Conservation (phyloP, 2,329 filamentous ascomycete genomes). For the Hymenoscyphus fructigenus region DNA sequence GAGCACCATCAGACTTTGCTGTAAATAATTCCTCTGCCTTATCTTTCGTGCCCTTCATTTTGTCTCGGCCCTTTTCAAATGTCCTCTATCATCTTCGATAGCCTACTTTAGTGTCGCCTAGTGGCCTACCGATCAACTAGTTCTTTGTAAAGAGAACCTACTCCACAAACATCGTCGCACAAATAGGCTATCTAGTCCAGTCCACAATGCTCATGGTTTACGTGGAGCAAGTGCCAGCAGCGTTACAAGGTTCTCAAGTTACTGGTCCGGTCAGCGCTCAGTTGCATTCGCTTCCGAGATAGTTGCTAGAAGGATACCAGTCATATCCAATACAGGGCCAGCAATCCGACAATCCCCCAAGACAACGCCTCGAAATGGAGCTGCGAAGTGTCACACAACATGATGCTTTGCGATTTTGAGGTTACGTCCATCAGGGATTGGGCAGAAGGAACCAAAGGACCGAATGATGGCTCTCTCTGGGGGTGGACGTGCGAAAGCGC, state of each 20-base stretch:
- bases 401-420: neutral
- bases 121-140: neutral
- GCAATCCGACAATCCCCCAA: neutral
- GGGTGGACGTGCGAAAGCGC: neutral
- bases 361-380: neutral
- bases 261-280: neutral
- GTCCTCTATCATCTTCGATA: neutral
- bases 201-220: neutral
- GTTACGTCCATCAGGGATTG: neutral
- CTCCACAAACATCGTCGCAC: neutral
- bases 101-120: neutral
- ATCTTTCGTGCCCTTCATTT: neutral
- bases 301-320: neutral
- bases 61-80: neutral
- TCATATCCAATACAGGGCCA: neutral
- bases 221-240: neutral
- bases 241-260: neutral
- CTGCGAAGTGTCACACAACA: neutral
- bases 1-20: neutral
- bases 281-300: conserved; percentile 3
- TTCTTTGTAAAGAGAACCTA: no score
- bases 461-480: neutral
- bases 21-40: neutral
- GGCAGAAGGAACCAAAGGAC: neutral
- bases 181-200: neutral